Percentiles rank a stretch among this genome's conserved stretches.
Conservation (phyloP, 176 grass and related monocot genomes). For the Carex parvula region DNA sequence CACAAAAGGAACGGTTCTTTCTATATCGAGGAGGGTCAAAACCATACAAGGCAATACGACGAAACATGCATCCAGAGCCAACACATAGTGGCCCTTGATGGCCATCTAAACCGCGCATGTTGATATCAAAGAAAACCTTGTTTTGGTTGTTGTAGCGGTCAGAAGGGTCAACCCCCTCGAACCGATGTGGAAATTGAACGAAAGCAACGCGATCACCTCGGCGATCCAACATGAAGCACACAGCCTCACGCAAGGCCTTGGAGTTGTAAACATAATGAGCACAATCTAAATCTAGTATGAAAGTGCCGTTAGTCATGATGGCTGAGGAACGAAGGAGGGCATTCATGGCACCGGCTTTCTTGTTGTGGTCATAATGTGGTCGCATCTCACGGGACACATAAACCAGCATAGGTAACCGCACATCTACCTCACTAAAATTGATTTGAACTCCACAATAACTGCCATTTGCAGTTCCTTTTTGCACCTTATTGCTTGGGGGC, state of each 20-base stretch:
- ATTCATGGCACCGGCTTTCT: constrained; percentile 26
- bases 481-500: constrained; percentile 1
- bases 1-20: constrained; percentile 7
- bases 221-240: constrained; percentile 31
- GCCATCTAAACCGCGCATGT: constrained; percentile 21
- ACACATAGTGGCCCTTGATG: constrained; percentile 21
- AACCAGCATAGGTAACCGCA: constrained; percentile 26
- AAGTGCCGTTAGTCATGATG: constrained; percentile 26
- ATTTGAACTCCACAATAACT: constrained; percentile 16
- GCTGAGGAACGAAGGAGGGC: constrained; percentile 28
- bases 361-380: constrained; percentile 17
- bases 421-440: constrained; percentile 12
- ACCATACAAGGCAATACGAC: constrained; percentile 24
- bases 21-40: constrained; percentile 30
- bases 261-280: constrained; percentile 37
- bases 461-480: neutral
- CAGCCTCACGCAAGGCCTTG: constrained; percentile 21
- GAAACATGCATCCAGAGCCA: constrained; percentile 28
- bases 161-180: constrained; percentile 27
- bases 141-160: constrained; percentile 28
- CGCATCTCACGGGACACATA: constrained; percentile 26
- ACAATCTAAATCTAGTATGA: constrained; percentile 25
- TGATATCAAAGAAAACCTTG: constrained; percentile 31
- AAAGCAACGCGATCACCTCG: constrained; percentile 25
- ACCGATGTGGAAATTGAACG: constrained; percentile 25